Evolutionary conservation across 176 grass and related monocot species (phyloP), one percentile per base, ranked within the genome.

Genomic region (Chrysopogon serrulatus): DNA sequence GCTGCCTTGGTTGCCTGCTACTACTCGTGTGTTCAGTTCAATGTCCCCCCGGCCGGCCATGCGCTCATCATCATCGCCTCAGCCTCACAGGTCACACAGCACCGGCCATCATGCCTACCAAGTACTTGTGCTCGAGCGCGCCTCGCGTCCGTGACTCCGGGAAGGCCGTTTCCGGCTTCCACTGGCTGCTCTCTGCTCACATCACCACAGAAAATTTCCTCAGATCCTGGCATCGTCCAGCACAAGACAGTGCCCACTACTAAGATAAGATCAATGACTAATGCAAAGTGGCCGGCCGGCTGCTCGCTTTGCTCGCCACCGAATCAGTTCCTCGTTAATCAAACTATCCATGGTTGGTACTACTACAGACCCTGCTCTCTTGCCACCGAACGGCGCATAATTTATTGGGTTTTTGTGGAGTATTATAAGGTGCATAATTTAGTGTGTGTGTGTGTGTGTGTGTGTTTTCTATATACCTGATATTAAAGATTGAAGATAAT

Each of bases 1-100:
- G 51, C 65, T n/a, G 19, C 35, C 35, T 36, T 36, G 35, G 35
- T 36, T 36, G 35, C 35, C 35, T 36, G 35, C 35, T 36, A 36
- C 35, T 36, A 36, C 35, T 33, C 44, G 71, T 23, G 18, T 30
- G 62, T 28, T 79, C 74, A 36, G 35, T 10, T 12, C 42, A 12
- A 2, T 43, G 65, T n/a, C 59, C 76, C 63, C 39, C 66, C 42
- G 35, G 35, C 42, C 39, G 36, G 26, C 81, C 87, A 84, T 73
- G 87, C 81, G 87, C 27, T 44, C 81, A 84, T 84, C 35, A 36
- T 36, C 75, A 80, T 59, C 87, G 65, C 81, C 53, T 12, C 26
- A 65, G 8, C 41, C 45, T 44, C 62, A 17, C 19, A 36, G 35
- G 6, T 36, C 35, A 36, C 35, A 36, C 35, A 36, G 35, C 35